Evolutionary conservation across 169 alveolate species (phyloP), one percentile per base, ranked within the genome.

Genomic region (Babesia caballi): DNA sequence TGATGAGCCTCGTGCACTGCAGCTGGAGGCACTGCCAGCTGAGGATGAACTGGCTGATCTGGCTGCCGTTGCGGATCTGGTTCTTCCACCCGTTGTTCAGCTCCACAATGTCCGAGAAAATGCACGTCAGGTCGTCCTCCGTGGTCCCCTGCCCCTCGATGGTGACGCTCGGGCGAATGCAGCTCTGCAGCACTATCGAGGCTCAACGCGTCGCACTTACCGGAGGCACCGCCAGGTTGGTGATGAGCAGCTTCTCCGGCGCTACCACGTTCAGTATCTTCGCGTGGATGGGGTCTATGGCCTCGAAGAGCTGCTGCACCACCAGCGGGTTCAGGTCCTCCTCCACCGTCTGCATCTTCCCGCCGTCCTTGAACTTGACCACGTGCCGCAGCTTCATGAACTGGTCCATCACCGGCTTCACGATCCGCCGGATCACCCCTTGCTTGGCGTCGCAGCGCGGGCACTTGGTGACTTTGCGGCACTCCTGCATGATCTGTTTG

Each of bases 161-260:
- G 35, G 96, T 86, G 11, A 97, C 98, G 8, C 99, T 91, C 5
- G 99, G 99, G 17, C 99, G 84, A n/a, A 97, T 95, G 61, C 97
- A 94, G 42, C 84, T 88, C 88, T 63, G 44, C 46, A 35, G 27
- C 11, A 5, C 3, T 23, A n/a, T 3, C 30, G 8, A 7, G 14
- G 15, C 7, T 12, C 15, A 15, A 15, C 50, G 14, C 19, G 30
- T 6, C n/a, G 50, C 35, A 65, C 93, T 50, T 32, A 90, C 90
- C 9, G 99, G 99, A 17, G 99, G 99, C 41, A 95, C 99, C 21
- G 96, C 91, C 19, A 96, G 89, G 51, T 92, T 88, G 25, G 97
- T 85, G 32, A 96, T 72, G 19, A 98, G 87, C 68, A 98, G 86
- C 75, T 93, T 94, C 70, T 88, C 91, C 8, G 99, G 99, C 41